Evolutionary conservation across 2,329 filamentous ascomycete species (phyloP), one percentile per base, ranked within the genome.

Genomic region (Mycocentrospora acerina): DNA sequence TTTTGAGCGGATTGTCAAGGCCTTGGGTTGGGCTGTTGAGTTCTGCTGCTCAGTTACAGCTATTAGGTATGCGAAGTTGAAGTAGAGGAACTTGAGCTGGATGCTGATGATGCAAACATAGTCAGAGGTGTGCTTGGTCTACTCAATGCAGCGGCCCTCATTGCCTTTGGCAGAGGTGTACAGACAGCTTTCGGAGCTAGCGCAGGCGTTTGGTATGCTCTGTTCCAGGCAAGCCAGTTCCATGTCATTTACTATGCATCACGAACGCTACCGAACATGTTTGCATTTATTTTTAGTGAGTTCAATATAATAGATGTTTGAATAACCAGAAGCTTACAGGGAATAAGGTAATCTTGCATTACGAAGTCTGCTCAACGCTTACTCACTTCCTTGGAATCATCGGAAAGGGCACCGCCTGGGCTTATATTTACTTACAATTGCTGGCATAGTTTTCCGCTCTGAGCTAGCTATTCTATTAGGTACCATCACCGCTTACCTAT

Each of bases 231-330:
- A 1, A 85, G 82, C 66, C 91, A 97, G 67, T 98, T 98, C 60
- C 93, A 98, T 69, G 72, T 95, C 45, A 77, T 93, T 46, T 98
- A 89, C 69, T 98, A 98, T 72, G 85, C 90, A 11, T 93, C 90
- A 12, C 79, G 93, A 44, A 93, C 90, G 2, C 71, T 98, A 50
- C 93, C 93, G 2, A 98, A 98, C 65, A 95, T 94, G 86, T 95
- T 96, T 69, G 90, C 93, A 14, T 93, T 97, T 71, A 81, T 82
- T 8, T 71, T 96, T 42, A 88, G 85, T 91, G 74, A 68, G 83
- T 76, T 24, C 10, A 1, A 2, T 14, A 12, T 1, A 5, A 22
- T 9, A 3, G 14, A 4, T 3, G 4, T 4, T 2, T 15, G 29
- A 35, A 29, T 46, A 3, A 49, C 18, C 4, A 16, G 4, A 2